Evolutionary conservation across 768 basidiomycete species (phyloP), one percentile per base, ranked within the genome.

Genomic region (Lactifluus echinatus): DNA sequence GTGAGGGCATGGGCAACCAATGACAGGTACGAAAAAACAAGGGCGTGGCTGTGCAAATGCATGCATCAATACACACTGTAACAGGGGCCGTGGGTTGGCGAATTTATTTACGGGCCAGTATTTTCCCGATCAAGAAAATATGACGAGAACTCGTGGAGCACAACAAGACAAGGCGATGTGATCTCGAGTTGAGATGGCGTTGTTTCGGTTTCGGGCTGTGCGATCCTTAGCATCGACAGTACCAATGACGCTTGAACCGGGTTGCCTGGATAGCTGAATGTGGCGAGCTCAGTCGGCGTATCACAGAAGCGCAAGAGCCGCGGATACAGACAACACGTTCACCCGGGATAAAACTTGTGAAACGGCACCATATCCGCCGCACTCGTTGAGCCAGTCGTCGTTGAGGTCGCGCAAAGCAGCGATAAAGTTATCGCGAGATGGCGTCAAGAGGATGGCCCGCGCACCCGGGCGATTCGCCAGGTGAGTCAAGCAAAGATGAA

Each of bases 401-500:
- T 78, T 75, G 64, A 77, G 74, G 4, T 71, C 69, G 49, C 66
- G 67, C 23, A 89, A 71, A 21, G 73, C 69, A 0, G 68, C 54
- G 11, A 71, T 65, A 55, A 85, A 70, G 14, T 65, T 61, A n/a
- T 71, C 57, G 45, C 78, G 79, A 8, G 79, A 81, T 0, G 84
- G 78, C 19, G 81, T 72, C 28, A 88, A 63, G 50, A 87, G 65
- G 19, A 89, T 53, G 0, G 74, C 69, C 44, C 69, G 67, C 17
- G 69, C 66, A 11, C 70, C 65, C 21, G 74, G 67, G 8, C 65
- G 65, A 53, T 71, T 67, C 11, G 68, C 60, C 5, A 73, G 59
- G 59, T 74, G 71, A 0, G 86, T 85, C 28, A 87, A 68, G 37
- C 79, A 76, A 34, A 89, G 73, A 60, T 87, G 82, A 47, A 91